Evolutionary conservation across 2,329 filamentous ascomycete species (phyloP).

Genomic region (Fusarium ambrosium): DNA sequence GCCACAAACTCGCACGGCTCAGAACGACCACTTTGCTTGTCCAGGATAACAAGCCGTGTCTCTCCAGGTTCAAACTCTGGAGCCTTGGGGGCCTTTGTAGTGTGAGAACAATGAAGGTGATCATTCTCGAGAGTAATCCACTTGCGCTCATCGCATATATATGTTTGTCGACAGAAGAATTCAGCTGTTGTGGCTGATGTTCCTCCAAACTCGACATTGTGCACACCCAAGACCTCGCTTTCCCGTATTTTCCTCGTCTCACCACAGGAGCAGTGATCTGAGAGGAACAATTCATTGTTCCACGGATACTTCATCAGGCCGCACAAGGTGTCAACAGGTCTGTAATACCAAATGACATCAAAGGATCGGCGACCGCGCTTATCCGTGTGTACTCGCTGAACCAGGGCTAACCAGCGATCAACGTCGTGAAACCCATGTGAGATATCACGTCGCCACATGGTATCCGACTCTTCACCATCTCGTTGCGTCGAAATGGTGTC

Average conservation of each 20-base stretch:
- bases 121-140: slow-evolving; percentile 70
- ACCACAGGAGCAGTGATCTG: slow-evolving; percentile 80
- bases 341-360: slow-evolving; percentile 81
- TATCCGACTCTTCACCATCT: slow-evolving; percentile 61
- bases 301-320: slow-evolving; percentile 76
- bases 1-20: slow-evolving; percentile 73
- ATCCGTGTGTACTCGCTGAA: slow-evolving; percentile 67
- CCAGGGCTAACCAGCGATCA: slow-evolving; percentile 77
- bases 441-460: slow-evolving; percentile 68
- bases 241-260: slow-evolving; percentile 62
- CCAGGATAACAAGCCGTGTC: slow-evolving; percentile 65
- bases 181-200: slow-evolving; percentile 61
- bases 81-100: slow-evolving; percentile 31
- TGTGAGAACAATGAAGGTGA: slow-evolving; percentile 68
- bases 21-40: slow-evolving; percentile 53
- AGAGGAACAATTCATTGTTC: slow-evolving; percentile 81
- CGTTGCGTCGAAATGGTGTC: slow-evolving; percentile 64
- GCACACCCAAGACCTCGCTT: slow-evolving; percentile 68
- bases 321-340: slow-evolving; percentile 78
- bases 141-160: slow-evolving; percentile 68
- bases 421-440: slow-evolving; percentile 59
- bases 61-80: slow-evolving; percentile 65
- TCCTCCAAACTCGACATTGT: slow-evolving; percentile 70
- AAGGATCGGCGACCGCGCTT: slow-evolving; percentile 60
- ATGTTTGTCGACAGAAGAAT: slow-evolving; percentile 80